Evolutionary conservation across 1,139 yeast genomes (phyloP), one percentile per base, ranked within the genome.

Genomic region (Hyphopichia wangnamkhiaoensis): DNA sequence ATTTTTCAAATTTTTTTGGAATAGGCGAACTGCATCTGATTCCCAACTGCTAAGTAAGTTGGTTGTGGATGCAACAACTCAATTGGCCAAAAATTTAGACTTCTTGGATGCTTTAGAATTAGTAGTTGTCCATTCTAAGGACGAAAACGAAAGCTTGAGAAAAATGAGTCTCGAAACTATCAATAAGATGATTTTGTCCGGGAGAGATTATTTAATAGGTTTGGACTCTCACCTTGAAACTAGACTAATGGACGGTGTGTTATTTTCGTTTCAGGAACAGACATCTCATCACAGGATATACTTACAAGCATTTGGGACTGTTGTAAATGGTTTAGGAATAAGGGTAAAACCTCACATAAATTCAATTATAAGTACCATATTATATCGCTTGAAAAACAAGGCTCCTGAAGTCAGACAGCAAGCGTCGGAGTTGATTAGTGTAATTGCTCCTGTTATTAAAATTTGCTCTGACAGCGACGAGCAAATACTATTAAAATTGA

Each of bases 201-300:
- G 53, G 27, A 60, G 65, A 0, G 65, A 65, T 10, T 61, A 64
- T 31, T 50, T 70, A n/a, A 52, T 72, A 15, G 76, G 72, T 2
- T 48, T 71, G 43, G 68, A 62, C 37, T 41, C 63, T 1, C 61
- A 55, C 31, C 47, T 82, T 12, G 96, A 89, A 48, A 76, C 79
- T 34, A 65, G 82, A 33, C 65, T 93, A 31, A 73, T 93, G 9
- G 98, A 93, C 61, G 95, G 95, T 1, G 70, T 89, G 2, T 61
- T 91, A n/a, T 82, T 75, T 43, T 90, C 96, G 0, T 86, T 87
- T 56, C 96, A 89, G 59, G 89, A 87, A 43, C 96, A 90, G 52
- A 70, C 79, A 0, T 44, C 48, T 1, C 79, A 76, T 24, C 83
- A 82, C 44, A 53, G 61, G 4, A 66, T 79, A 1, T 72, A 88